Evolutionary conservation across 441 rosid species (phyloP).

Genomic region (Breynia disticha): DNA sequence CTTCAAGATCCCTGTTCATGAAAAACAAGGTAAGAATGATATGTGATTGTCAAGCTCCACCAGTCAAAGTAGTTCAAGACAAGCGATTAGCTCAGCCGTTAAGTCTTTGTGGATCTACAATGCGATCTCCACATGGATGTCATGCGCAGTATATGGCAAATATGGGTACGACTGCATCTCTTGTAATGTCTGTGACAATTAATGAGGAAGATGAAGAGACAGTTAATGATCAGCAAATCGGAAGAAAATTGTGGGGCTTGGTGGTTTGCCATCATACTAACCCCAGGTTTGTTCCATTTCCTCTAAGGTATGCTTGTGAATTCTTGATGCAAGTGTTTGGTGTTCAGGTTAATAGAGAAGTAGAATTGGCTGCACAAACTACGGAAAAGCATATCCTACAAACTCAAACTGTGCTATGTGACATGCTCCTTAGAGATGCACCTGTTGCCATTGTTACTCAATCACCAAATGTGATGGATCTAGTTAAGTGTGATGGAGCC

Average conservation of each 20-base stretch:
- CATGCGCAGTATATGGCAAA: constrained; percentile 76
- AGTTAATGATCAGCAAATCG: constrained; percentile 33
- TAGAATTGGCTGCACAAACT: constrained; percentile 48
- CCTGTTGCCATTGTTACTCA: constrained; percentile 66
- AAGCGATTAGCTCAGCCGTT: constrained; percentile 51
- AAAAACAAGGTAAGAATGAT: constrained; percentile 84
- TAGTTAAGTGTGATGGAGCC: constrained; percentile 79
- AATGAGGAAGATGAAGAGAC: constrained; percentile 46
- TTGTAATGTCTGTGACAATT: constrained; percentile 76
- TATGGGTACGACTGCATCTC: constrained; percentile 81
- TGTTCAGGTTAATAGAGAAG: constrained; percentile 68
- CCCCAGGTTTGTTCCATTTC: constrained; percentile 71
- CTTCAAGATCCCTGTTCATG: constrained; percentile 74
- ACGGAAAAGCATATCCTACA: constrained; percentile 65
- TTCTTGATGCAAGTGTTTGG: constrained; percentile 71
- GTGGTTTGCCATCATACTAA: constrained; percentile 84
- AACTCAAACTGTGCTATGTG: constrained; percentile 68
- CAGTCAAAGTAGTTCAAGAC: constrained; percentile 66
- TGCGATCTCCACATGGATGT: constrained; percentile 83
- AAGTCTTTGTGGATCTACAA: constrained; percentile 65
- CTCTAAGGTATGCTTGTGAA: constrained; percentile 78
- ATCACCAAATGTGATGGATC: constrained; percentile 78
- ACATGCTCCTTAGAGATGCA: constrained; percentile 76
- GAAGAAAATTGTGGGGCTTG: constrained; percentile 66
- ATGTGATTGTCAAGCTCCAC: constrained; percentile 54